phyloP scores from a whole-genome alignment of 495 filamentous ascomycete genomes.

The Xylaria nigripes region DNA sequence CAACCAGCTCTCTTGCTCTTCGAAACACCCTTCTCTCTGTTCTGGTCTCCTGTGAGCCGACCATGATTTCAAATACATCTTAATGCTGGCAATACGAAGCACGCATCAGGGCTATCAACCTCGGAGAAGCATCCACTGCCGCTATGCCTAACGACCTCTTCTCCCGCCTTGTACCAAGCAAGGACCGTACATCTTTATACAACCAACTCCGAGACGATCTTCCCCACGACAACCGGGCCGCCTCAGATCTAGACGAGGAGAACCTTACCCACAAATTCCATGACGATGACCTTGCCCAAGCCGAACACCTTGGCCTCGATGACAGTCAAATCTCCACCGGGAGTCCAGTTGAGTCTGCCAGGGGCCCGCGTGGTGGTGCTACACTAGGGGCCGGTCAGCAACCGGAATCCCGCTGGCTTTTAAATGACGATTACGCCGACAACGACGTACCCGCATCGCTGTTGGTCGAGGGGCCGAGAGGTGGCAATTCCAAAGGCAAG shows the following conservation, averaged over 20 bases:
- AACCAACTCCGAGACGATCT: conserved; percentile 56
- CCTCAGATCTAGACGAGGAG: conserved; percentile 61
- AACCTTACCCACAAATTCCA: conserved; percentile 58
- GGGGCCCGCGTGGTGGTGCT: conserved; percentile 7
- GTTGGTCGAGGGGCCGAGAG: conserved; percentile 56
- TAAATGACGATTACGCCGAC: conserved; percentile 64
- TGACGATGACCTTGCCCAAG: conserved; percentile 58
- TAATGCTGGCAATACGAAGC: conserved; percentile 13
- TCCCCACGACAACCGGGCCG: conserved; percentile 60
- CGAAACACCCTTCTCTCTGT: background rate
- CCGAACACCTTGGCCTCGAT: conserved; percentile 55
- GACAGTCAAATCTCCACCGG: conserved; percentile 54
- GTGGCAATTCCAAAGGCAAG: conserved; percentile 25
- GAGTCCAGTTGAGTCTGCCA: conserved; percentile 34
- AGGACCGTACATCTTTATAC: conserved; percentile 59
- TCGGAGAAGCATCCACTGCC: conserved; percentile 13
- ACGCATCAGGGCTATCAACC: conserved; percentile 10
- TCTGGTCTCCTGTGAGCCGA: background rate
- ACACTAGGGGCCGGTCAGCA: conserved; percentile 7
- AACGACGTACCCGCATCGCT: conserved; percentile 90
- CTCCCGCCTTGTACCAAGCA: conserved; percentile 60
- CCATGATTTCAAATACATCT: conserved; percentile 9
- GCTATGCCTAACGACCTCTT: conserved; percentile 70
- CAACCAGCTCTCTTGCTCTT: no score
- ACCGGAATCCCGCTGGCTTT: conserved; percentile 25